A percentile compares a stretch with the other conserved stretches of the same genome.
Conservation (phyloP, 2,329 filamentous ascomycete genomes). For the Cladosporium sp. region DNA sequence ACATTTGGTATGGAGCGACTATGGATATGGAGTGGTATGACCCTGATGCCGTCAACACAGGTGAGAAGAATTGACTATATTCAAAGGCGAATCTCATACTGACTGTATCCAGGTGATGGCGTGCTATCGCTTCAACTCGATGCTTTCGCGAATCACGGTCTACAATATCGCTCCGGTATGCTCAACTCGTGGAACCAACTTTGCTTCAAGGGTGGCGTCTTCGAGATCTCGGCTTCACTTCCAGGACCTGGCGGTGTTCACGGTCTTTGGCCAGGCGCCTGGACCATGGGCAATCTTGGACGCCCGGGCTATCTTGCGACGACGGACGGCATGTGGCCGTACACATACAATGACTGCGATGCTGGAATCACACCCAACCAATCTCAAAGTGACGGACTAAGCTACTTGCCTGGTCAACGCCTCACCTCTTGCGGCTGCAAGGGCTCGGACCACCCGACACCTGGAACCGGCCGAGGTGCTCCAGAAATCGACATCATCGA, state of each 20-base stretch:
- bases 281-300: constrained; percentile 70
- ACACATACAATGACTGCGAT: constrained; percentile 69
- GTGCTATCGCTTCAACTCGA: constrained; percentile 63
- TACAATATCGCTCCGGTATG: constrained; percentile 70
- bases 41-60: constrained; percentile 26
- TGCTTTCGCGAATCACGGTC: constrained; percentile 59
- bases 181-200: constrained; percentile 70
- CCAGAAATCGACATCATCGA: constrained; percentile 71
- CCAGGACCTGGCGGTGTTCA: constrained; percentile 63
- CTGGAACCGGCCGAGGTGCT: constrained; percentile 61
- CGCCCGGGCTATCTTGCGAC: constrained; percentile 65
- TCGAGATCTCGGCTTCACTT: constrained; percentile 67
- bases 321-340: constrained; percentile 70
- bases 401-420: constrained; percentile 64
- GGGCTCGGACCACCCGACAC: constrained; percentile 61
- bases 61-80: constrained; percentile 10
- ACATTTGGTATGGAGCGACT: constrained; percentile 70
- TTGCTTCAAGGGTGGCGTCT: constrained; percentile 66
- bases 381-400: constrained; percentile 63
- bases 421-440: constrained; percentile 65
- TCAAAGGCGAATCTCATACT: not conserved
- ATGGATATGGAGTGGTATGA: constrained; percentile 59
- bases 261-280: constrained; percentile 73
- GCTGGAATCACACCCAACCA: constrained; percentile 69
- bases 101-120: constrained; percentile 53